phyloP scores from a whole-genome alignment of 2,329 filamentous ascomycete species.

The Diaporthe aspalathi region DNA sequence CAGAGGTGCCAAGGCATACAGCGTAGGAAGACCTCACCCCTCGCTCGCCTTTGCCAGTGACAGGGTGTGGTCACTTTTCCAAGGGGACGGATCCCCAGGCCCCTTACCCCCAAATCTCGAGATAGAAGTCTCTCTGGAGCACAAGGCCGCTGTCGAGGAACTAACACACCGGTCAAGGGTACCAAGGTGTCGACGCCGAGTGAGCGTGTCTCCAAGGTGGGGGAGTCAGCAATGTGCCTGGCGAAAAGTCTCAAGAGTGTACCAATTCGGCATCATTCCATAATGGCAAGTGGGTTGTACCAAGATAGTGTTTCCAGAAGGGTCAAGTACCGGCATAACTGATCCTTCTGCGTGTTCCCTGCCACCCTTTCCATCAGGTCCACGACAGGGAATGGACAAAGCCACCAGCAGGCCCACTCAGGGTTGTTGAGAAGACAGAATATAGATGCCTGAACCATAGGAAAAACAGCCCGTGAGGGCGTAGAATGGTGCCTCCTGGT shows the following conservation, averaged over 20 bases:
- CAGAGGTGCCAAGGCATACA: slow-evolving; percentile 6
- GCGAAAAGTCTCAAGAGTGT: neutral
- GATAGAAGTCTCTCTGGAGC: neutral
- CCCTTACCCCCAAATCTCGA: slow-evolving; percentile 14
- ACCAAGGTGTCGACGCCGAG: slow-evolving; percentile 9
- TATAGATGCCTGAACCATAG: slow-evolving; percentile 23
- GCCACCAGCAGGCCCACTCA: slow-evolving; percentile 15
- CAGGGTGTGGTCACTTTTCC: neutral
- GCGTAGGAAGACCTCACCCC: neutral
- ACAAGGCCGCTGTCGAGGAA: neutral
- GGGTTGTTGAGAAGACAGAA: neutral
- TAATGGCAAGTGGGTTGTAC: neutral
- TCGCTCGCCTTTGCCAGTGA: slow-evolving; percentile 3
- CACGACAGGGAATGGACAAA: slow-evolving; percentile 2
- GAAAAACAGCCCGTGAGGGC: slow-evolving; percentile 17
- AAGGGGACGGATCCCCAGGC: slow-evolving; percentile 8
- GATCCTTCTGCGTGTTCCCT: slow-evolving; percentile 17
- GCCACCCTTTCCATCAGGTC: slow-evolving; percentile 2
- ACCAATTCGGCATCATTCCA: neutral
- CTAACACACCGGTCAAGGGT: slow-evolving; percentile 4
- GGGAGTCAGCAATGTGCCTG: slow-evolving; percentile 4
- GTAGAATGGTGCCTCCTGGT: slow-evolving; percentile 16
- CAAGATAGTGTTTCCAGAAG: slow-evolving; percentile 11
- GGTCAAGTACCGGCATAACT: slow-evolving; percentile 9
- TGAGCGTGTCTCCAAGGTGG: neutral